phyloP scores from a whole-genome alignment of 805 yeast genomes.

The Candida anglica region DNA sequence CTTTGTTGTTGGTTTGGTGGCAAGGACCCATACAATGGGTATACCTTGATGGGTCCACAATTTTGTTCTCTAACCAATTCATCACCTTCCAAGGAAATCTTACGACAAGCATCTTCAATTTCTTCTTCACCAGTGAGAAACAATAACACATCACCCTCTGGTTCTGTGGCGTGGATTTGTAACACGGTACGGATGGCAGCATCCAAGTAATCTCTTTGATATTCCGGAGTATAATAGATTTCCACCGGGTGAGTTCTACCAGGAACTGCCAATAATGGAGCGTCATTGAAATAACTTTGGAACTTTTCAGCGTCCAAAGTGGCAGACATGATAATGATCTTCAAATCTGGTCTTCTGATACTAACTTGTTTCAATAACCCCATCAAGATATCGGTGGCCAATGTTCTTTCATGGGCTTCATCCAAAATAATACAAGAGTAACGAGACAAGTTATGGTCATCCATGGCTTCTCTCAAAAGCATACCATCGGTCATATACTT shows the following conservation, averaged over 20 bases:
- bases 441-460: slow-evolving; percentile 69
- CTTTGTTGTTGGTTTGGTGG: slow-evolving; percentile 95
- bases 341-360: slow-evolving; percentile 61
- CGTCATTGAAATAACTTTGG: slow-evolving; percentile 67
- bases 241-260: slow-evolving; percentile 94
- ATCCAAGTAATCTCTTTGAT: slow-evolving; percentile 82
- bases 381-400: slow-evolving; percentile 88
- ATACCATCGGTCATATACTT: slow-evolving; percentile 98
- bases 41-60: slow-evolving; percentile 85
- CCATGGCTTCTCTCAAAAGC: slow-evolving; percentile 80
- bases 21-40: slow-evolving; percentile 92
- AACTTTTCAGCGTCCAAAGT: slow-evolving; percentile 89
- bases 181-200: slow-evolving; percentile 81
- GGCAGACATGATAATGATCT: slow-evolving; percentile 86
- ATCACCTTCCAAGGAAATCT: slow-evolving; percentile 83
- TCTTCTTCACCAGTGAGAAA: slow-evolving; percentile 93
- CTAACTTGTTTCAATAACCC: slow-evolving; percentile 80
- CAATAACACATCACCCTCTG: slow-evolving; percentile 74
- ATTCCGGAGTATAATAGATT: slow-evolving; percentile 69
- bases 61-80: slow-evolving; percentile 83
- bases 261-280: slow-evolving; percentile 81
- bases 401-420: slow-evolving; percentile 96
- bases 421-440: slow-evolving; percentile 90
- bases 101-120: slow-evolving; percentile 86
- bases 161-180: slow-evolving; percentile 80